Evolutionary conservation across 2,329 filamentous ascomycete species (phyloP), one percentile per base, ranked within the genome.

Genomic region (Fusarium verrucosum): DNA sequence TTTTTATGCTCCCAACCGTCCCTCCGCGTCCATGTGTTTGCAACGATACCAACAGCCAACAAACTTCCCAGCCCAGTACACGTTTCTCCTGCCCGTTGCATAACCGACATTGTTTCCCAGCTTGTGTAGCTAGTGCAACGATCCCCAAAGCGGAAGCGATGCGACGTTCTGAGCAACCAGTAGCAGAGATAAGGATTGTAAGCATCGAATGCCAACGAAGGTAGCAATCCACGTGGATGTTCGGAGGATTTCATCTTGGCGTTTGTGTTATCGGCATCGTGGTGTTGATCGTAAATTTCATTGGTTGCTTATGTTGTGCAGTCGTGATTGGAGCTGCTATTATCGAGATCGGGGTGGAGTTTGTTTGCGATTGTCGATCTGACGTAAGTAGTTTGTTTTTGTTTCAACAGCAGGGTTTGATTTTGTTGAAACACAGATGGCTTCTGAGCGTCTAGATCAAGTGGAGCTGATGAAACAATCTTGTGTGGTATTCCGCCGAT

Each of bases 191-290:
- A 20, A 20, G 22, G 17, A 67, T 67, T 45, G 42, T 60, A 55
- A 66, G 45, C 58, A 66, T 65, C 63, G 63, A 66, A 67, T 66
- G 45, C 46, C 14, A 30, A 20, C 13, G 17, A 38, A 13, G 22
- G 22, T 43, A n/a, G 28, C 11, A 42, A 37, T 37, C 22, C 63
- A 66, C 63, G 63, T 66, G 63, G 42, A 36, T 14, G 2, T 4
- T 50, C n/a, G 35, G 47, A 46, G 11, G 22, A 42, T 46, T 59
- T 28, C 4, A 19, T 38, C n/a, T 20, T 40, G 26, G 20, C 4
- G 22, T 23, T 37, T 40, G 19, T 43, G 47, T 38, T n/a, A 32
- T 46, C 28, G 14, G 23, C 54, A 67, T 23, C 41, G 58, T 65
- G 59, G 40, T 20, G 25, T 22, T 17, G 11, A 57, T 30, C 16